Conservation (phyloP, 2,329 filamentous ascomycete genomes). For the Gyromitra esculenta region DNA sequence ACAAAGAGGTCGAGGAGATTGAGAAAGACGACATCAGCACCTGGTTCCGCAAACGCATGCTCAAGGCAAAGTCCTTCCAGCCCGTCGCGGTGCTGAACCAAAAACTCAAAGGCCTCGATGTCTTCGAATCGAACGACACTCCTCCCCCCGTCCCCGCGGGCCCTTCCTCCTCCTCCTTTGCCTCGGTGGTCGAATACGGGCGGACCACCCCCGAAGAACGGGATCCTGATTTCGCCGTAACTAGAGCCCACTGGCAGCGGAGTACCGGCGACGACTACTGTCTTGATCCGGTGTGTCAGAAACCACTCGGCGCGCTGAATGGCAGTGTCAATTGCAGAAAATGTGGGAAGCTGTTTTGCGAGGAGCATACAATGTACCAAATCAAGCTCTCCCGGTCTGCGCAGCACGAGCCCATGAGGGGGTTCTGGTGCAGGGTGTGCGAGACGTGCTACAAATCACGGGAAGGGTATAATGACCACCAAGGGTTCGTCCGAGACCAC, state of each 20-base stretch:
- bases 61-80: conserved; percentile 92
- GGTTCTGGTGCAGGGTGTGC: conserved; percentile 93
- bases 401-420: conserved; percentile 86
- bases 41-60: conserved; percentile 94
- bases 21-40: conserved; percentile 95
- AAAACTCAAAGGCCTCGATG: conserved; percentile 89
- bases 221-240: conserved; percentile 91
- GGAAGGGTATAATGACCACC: conserved; percentile 92
- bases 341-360: conserved; percentile 92
- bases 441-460: conserved; percentile 99
- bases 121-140: conserved; percentile 90
- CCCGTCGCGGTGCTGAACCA: conserved; percentile 91
- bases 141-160: conserved; percentile 57
- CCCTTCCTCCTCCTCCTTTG: conserved; percentile 60
- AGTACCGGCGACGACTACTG: conserved; percentile 78
- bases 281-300: conserved; percentile 86
- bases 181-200: conserved; percentile 59
- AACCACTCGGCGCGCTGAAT: conserved; percentile 78
- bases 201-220: conserved; percentile 60
- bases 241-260: conserved; percentile 87
- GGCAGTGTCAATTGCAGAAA: conserved; percentile 92
- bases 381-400: conserved; percentile 95
- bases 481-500: conserved; percentile 76
- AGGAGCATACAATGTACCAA: conserved; percentile 99
- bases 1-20: conserved; percentile 86